Evolutionary conservation across 306 rosid genomes (phyloP).

Genomic region (Cajanus cajan): DNA sequence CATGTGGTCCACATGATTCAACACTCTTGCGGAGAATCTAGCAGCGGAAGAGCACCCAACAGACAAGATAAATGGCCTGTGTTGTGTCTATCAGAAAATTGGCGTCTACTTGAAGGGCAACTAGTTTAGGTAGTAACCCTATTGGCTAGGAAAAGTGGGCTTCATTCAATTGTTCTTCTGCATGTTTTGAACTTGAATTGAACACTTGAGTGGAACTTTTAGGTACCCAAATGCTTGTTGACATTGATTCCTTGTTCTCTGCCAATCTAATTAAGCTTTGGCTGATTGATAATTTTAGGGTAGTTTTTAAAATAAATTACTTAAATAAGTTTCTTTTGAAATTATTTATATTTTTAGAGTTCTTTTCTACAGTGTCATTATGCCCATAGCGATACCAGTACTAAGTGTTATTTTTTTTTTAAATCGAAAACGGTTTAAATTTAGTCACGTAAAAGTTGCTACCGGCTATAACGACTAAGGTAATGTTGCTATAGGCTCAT

Average conservation of each 20-base stretch:
- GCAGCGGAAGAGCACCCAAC: not conserved
- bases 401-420: too few species aligned
- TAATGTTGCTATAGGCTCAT: too few species aligned
- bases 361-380: too few species aligned
- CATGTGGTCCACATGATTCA: conserved; percentile 16
- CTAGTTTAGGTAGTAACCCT: not conserved
- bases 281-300: too few species aligned
- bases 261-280: not conserved
- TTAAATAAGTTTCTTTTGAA: too few species aligned
- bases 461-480: too few species aligned
- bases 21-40: not conserved
- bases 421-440: too few species aligned
- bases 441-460: too few species aligned
- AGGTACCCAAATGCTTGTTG: not conserved
- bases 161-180: not conserved
- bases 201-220: not conserved
- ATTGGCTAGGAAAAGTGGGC: not conserved
- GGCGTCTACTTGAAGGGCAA: not conserved
- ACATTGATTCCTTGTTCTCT: not conserved
- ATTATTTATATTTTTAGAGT: too few species aligned
- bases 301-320: too few species aligned
- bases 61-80: not conserved
- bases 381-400: too few species aligned
- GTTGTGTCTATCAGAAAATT: not conserved
- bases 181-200: not conserved